phyloP scores from a whole-genome alignment of 768 basidiomycete species.

The Lentinula aciculospora region DNA sequence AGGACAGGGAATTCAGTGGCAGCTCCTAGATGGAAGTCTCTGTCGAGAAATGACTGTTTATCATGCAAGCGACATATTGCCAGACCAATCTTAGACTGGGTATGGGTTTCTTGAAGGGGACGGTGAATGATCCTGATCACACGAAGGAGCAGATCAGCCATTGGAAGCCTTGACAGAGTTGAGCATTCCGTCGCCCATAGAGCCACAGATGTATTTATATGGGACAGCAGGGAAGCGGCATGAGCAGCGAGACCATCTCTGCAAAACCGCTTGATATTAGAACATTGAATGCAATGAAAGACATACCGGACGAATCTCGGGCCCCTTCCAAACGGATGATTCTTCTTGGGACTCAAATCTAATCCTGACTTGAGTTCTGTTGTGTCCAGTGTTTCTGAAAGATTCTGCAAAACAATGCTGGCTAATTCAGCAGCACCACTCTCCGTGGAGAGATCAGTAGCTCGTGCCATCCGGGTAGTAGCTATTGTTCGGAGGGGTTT shows the following conservation, averaged over 20 bases:
- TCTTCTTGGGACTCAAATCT: conserved; percentile 55
- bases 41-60: not conserved
- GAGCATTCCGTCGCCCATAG: conserved; percentile 6
- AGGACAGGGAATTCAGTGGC: not conserved
- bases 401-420: conserved; percentile 47
- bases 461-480: conserved; percentile 45
- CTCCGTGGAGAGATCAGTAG: conserved; percentile 48
- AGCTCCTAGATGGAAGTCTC: not conserved
- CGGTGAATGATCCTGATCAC: not conserved
- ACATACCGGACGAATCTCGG: conserved; percentile 45
- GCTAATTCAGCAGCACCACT: conserved; percentile 44
- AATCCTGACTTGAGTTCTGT: conserved; percentile 42
- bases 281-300: not conserved
- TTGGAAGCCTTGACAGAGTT: not conserved
- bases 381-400: conserved; percentile 25
- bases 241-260: conserved; percentile 7
- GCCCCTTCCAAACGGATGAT: conserved; percentile 29
- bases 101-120: not conserved
- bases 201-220: not conserved
- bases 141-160: not conserved
- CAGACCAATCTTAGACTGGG: not conserved
- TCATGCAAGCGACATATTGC: conserved; percentile 2
- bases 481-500: conserved; percentile 34
- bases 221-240: conserved; percentile 1
- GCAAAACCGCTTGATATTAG: not conserved